Evolutionary conservation across 768 basidiomycete genomes (phyloP).

Genomic region (Dacryopinax spathularia): DNA sequence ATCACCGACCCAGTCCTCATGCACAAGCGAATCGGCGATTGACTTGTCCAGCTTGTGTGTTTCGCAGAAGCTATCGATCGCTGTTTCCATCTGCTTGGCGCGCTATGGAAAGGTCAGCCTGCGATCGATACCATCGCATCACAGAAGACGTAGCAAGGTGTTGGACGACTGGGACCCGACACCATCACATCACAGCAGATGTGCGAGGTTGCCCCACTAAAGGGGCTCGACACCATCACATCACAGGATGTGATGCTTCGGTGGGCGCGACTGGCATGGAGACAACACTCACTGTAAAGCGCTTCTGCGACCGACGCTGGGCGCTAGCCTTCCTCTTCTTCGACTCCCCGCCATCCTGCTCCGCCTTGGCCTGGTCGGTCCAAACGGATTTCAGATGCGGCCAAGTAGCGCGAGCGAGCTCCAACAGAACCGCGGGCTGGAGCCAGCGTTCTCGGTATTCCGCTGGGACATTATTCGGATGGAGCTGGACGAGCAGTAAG

Average conservation of each 20-base stretch:
- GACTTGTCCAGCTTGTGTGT: background rate
- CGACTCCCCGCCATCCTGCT: background rate
- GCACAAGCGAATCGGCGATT: no score
- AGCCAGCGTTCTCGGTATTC: background rate
- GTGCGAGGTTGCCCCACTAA: background rate
- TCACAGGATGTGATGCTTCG: no score
- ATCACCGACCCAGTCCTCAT: no score
- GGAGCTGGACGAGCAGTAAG: background rate
- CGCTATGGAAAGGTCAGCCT: background rate
- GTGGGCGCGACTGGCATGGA: no score
- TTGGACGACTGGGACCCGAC: background rate
- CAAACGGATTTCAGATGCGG: background rate
- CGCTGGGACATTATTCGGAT: background rate
- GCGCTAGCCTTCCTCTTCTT: background rate
- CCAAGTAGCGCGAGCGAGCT: background rate
- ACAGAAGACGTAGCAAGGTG: background rate
- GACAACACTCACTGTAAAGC: background rate
- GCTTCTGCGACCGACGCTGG: background rate
- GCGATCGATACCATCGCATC: background rate
- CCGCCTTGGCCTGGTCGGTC: background rate
- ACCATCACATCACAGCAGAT: background rate
- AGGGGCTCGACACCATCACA: background rate
- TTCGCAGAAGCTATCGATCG: background rate
- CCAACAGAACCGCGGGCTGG: background rate
- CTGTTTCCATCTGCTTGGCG: background rate